phyloP scores from a whole-genome alignment of 2,329 filamentous ascomycete genomes.

The Ascochyta lentis region DNA sequence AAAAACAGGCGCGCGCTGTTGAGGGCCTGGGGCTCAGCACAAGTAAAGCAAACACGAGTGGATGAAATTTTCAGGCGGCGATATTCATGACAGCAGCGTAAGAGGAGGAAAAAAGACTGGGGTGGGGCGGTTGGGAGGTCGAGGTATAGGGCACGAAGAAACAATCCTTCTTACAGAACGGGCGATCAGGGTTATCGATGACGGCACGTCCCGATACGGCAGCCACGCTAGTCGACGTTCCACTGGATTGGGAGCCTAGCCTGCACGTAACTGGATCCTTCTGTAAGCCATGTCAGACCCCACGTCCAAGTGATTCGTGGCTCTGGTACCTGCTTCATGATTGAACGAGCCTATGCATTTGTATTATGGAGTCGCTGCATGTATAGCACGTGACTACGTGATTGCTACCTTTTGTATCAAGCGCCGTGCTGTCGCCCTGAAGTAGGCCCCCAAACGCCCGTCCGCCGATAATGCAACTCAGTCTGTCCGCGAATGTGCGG shows the following conservation, averaged over 20 bases:
- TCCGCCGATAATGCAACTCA: slow-evolving; percentile 38
- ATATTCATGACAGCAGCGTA: slow-evolving; percentile 10
- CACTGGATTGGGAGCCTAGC: slow-evolving; percentile 4
- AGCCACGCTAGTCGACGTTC: slow-evolving; percentile 12
- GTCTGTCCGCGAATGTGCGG: slow-evolving; percentile 31
- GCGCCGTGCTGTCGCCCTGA: slow-evolving; percentile 14
- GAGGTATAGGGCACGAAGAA: not conserved
- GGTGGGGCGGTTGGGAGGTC: not conserved
- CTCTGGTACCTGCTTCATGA: not conserved
- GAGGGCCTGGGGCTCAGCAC: not conserved
- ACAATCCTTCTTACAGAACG: slow-evolving; percentile 5
- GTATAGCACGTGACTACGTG: slow-evolving; percentile 20
- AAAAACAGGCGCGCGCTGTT: not conserved
- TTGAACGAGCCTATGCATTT: not conserved
- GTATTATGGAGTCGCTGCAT: slow-evolving; percentile 16
- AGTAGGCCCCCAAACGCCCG: slow-evolving; percentile 32
- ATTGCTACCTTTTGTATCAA: slow-evolving; percentile 25
- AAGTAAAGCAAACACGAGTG: not conserved
- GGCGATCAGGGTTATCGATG: slow-evolving; percentile 9
- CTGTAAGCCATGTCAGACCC: not conserved
- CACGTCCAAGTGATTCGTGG: not conserved
- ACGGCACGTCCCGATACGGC: slow-evolving; percentile 17
- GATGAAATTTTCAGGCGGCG: slow-evolving; percentile 1
- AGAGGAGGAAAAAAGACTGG: not conserved
- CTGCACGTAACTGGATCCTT: not conserved